phyloP scores from a whole-genome alignment of 2,329 filamentous ascomycete species.

The Chaetomiaceae sp. region DNA sequence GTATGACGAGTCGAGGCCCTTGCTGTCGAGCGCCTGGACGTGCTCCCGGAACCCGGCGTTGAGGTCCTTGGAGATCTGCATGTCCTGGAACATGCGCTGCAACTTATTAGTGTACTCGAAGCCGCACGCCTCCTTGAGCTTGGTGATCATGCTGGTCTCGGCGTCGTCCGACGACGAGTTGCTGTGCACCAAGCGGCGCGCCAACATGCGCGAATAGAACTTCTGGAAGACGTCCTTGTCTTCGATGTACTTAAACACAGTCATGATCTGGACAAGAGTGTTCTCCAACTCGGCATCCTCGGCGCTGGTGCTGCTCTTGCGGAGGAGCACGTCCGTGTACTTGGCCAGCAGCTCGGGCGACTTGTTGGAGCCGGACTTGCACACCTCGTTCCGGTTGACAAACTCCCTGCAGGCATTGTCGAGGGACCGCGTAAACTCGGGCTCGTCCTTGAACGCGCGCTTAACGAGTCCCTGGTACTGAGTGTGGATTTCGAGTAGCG shows the following conservation, averaged over 20 bases:
- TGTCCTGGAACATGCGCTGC: conserved; percentile 99
- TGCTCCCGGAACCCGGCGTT: conserved; percentile 85
- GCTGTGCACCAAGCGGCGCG: conserved; percentile 88
- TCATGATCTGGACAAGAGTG: conserved; percentile 90
- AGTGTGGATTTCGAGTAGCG: conserved; percentile 87
- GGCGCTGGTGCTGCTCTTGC: conserved; percentile 87
- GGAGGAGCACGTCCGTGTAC: conserved; percentile 87
- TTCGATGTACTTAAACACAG: conserved; percentile 99
- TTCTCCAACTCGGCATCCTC: conserved; percentile 93
- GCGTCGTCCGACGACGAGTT: conserved; percentile 96
- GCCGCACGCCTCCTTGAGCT: conserved; percentile 95
- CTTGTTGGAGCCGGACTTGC: conserved; percentile 87
- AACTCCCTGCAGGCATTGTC: conserved; percentile 98
- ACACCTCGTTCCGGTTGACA: conserved; percentile 95
- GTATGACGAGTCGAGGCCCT: conserved; percentile 80
- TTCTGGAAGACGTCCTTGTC: conserved; percentile 99
- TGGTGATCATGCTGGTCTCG: conserved; percentile 99
- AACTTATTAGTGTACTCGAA: conserved; percentile 99
- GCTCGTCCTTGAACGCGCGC: conserved; percentile 88
- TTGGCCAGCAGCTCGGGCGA: conserved; percentile 93
- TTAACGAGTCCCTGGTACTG: conserved; percentile 91
- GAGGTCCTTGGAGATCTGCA: conserved; percentile 97
- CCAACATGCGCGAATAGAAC: conserved; percentile 96
- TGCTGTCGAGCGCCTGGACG: conserved; percentile 58
- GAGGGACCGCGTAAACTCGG: conserved; percentile 91